phyloP scores from a whole-genome alignment of 2,329 filamentous ascomycete species.

The Aspergillus costaricaensis region DNA sequence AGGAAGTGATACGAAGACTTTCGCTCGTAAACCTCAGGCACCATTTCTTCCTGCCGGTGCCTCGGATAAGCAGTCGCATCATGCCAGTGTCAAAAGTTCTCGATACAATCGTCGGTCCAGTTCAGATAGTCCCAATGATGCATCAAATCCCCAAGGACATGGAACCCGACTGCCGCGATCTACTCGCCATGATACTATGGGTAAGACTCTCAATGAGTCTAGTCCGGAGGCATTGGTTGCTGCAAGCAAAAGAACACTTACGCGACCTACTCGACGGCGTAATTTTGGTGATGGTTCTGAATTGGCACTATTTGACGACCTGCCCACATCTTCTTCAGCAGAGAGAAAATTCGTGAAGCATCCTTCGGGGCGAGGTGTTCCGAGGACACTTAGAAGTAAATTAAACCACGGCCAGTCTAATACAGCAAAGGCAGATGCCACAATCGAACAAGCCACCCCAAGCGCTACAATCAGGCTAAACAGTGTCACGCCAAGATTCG shows the following conservation, averaged over 20 bases:
- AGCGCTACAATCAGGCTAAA: conserved; percentile 53
- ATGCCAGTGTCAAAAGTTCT: conserved; percentile 70
- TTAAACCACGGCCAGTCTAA: conserved; percentile 47
- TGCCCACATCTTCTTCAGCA: conserved; percentile 79
- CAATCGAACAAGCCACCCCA: conserved; percentile 60
- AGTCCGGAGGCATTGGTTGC: conserved; percentile 55
- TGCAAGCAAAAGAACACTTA: conserved; percentile 69
- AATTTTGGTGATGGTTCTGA: conserved; percentile 92
- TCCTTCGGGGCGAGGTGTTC: conserved; percentile 68
- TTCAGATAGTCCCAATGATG: conserved; percentile 68
- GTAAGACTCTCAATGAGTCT: conserved; percentile 47
- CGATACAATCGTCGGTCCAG: conserved; percentile 78
- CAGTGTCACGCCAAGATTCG: conserved; percentile 62
- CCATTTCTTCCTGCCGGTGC: conserved; percentile 80
- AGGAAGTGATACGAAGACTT: conserved; percentile 39
- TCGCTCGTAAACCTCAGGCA: conserved; percentile 60
- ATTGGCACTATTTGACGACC: conserved; percentile 88
- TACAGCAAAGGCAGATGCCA: conserved; percentile 37
- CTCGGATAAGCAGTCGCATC: conserved; percentile 73
- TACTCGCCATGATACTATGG: conserved; percentile 52
- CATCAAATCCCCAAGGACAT: conserved; percentile 42
- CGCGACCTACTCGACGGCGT: conserved; percentile 67
- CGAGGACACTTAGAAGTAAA: conserved; percentile 61
- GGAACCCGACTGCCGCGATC: conserved; percentile 43
- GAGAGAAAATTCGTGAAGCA: conserved; percentile 84